Percentiles rank a stretch among this genome's conserved stretches.
Conservation (phyloP, 108 stramenopile genomes). For the Craspedostauros australis region DNA sequence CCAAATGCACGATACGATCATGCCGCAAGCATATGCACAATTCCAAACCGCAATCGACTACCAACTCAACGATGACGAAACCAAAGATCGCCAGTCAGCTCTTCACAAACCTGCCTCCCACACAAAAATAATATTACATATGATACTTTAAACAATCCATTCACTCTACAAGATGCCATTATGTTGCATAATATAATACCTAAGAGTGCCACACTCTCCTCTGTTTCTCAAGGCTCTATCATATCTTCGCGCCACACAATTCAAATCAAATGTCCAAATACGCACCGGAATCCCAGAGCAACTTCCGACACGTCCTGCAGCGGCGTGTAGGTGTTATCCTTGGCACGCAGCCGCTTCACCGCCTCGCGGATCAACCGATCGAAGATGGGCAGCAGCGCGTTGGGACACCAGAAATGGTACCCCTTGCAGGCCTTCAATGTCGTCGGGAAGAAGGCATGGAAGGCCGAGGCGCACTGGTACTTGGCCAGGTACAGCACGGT, state of each 20-base stretch:
- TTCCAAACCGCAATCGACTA: too few relatives aligned
- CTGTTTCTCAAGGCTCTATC: too few relatives aligned
- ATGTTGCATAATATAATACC: too few relatives aligned
- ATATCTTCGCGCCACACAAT: neutral
- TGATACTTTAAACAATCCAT: too few relatives aligned
- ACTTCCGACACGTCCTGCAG: slow-evolving; percentile 71
- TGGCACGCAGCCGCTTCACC: slow-evolving; percentile 33
- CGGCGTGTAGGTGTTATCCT: slow-evolving; percentile 23
- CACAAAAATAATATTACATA: too few relatives aligned
- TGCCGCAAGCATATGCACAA: too few relatives aligned
- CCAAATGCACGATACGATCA: too few relatives aligned
- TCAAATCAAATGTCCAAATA: slow-evolving; percentile 77
- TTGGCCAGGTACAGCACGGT: slow-evolving; percentile 73
- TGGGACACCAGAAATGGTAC: slow-evolving; percentile 84
- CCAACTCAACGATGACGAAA: too few relatives aligned
- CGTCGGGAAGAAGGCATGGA: slow-evolving; percentile 56
- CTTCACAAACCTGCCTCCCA: too few relatives aligned
- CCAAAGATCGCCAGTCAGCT: too few relatives aligned
- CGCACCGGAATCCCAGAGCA: slow-evolving; percentile 73
- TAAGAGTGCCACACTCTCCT: too few relatives aligned
- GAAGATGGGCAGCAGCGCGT: slow-evolving; percentile 71
- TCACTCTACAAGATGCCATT: too few relatives aligned
- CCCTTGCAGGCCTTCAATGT: slow-evolving; percentile 72
- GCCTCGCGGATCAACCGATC: slow-evolving; percentile 80
- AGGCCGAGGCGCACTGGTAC: slow-evolving; percentile 80